Evolutionary conservation across 371 early-diverging fungal genomes (phyloP).

Genomic region (Mortierella sp.): DNA sequence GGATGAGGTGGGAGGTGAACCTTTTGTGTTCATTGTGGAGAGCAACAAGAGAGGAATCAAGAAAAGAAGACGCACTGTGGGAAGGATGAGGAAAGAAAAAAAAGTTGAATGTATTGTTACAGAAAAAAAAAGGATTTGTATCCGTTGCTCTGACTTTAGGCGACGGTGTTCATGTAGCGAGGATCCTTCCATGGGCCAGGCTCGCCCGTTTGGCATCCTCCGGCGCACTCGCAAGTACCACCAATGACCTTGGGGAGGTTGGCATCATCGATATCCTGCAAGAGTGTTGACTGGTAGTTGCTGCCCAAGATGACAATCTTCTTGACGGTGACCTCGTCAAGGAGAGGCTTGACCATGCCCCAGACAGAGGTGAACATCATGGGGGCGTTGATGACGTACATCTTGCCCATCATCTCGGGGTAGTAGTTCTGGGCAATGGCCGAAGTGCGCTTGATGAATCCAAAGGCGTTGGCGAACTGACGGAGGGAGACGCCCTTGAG

Average conservation of each 20-base stretch:
- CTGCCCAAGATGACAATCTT: slow-evolving; percentile 76
- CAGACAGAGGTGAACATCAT: slow-evolving; percentile 79
- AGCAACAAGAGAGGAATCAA: neutral
- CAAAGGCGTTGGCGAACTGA: slow-evolving; percentile 68
- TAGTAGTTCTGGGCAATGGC: slow-evolving; percentile 83
- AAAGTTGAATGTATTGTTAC: slow-evolving; percentile 5
- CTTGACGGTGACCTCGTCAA: slow-evolving; percentile 79
- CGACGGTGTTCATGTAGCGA: slow-evolving; percentile 28
- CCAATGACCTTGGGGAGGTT: slow-evolving; percentile 71
- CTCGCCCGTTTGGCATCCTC: slow-evolving; percentile 65
- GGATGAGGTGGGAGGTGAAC: neutral
- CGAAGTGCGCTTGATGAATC: slow-evolving; percentile 72
- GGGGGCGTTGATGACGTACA: slow-evolving; percentile 83
- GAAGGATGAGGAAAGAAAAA: neutral
- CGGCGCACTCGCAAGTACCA: slow-evolving; percentile 69
- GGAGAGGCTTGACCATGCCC: slow-evolving; percentile 73
- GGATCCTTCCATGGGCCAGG: slow-evolving; percentile 66
- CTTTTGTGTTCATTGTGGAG: neutral
- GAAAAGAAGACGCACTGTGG: neutral
- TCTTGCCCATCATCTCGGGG: slow-evolving; percentile 82
- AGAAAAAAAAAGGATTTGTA: neutral
- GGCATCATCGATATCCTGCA: slow-evolving; percentile 69
- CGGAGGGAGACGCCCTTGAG: slow-evolving; percentile 74
- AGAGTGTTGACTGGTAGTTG: slow-evolving; percentile 65
- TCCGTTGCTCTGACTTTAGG: neutral